phyloP scores from a whole-genome alignment of 345 rosid species.

The Gossypioides kirkii region DNA sequence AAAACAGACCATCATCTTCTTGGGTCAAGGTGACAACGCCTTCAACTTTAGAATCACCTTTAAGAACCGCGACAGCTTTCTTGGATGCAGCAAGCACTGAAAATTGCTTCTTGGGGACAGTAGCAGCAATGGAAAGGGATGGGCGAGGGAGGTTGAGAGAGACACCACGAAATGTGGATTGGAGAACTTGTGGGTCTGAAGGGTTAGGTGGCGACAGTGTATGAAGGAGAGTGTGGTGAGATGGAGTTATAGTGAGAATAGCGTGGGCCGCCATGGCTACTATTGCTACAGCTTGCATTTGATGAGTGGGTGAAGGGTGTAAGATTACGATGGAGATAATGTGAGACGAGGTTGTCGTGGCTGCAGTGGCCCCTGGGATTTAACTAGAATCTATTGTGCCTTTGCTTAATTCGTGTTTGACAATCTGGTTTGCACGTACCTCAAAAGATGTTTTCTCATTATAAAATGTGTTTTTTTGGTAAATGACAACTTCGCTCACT shows the following conservation, averaged over 20 bases:
- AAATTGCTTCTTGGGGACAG: conserved; percentile 32
- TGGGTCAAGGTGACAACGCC: conserved; percentile 82
- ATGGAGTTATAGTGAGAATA: conserved; percentile 33
- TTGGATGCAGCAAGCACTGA: conserved; percentile 57
- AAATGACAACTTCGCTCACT: no score
- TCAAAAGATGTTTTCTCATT: no score
- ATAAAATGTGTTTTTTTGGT: no score
- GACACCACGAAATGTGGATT: conserved; percentile 50
- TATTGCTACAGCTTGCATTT: conserved; percentile 33
- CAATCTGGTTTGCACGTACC: no score
- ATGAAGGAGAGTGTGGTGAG: conserved; percentile 20
- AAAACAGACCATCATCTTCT: conserved; percentile 51
- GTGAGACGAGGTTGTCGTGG: background rate
- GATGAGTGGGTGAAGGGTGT: background rate
- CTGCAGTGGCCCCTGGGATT: background rate
- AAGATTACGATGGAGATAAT: conserved; percentile 14
- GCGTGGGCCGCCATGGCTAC: conserved; percentile 63
- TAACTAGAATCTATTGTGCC: background rate
- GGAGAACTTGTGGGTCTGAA: conserved; percentile 14
- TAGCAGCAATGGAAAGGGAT: conserved; percentile 30
- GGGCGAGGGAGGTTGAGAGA: conserved; percentile 44
- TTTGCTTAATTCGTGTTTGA: background rate
- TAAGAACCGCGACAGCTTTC: conserved; percentile 87
- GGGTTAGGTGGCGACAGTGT: conserved; percentile 18
- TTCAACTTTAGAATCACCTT: conserved; percentile 69